These are phyloP conservation scores for Phaffomyces antillensis DNA, from an alignment of 805 yeast species.

Conservation along the genomic window DNA sequence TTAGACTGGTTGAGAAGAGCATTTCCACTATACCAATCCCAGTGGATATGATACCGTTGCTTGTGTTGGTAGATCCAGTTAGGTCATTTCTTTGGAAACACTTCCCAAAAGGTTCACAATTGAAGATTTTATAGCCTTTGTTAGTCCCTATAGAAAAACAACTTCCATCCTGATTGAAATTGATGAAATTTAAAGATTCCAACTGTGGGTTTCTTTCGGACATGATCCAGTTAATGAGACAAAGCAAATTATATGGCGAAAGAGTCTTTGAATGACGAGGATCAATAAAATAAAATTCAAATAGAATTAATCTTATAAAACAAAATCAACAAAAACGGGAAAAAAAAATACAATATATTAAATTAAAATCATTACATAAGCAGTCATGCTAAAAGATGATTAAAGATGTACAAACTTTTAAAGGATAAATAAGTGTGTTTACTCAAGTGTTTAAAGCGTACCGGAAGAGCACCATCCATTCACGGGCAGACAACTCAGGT, in stretches of 20 bases:
- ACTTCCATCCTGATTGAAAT: conserved; percentile 69
- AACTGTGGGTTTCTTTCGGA: neutral
- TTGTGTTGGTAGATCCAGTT: conserved; percentile 14
- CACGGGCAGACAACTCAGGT: conserved; percentile 63
- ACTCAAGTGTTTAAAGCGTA: neutral
- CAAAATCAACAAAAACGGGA: neutral
- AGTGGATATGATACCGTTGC: neutral
- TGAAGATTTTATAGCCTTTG: conserved; percentile 57
- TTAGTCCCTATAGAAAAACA: conserved; percentile 66
- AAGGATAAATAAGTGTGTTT: no score
- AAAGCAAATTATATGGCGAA: neutral
- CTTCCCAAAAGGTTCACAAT: conserved; percentile 60
- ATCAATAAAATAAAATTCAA: no score
- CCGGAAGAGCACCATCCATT: conserved; percentile 62
- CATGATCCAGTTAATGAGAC: neutral
- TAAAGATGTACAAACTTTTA: no score
- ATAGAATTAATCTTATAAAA: neutral
- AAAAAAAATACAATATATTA: neutral
- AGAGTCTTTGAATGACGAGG: neutral
- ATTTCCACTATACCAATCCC: conserved; percentile 66
- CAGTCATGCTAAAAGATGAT: no score
- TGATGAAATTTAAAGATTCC: conserved; percentile 38
- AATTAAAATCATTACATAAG: no score
- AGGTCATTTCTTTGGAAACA: conserved; percentile 34
- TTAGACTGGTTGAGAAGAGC: conserved; percentile 66